phyloP scores from a whole-genome alignment of 2,329 filamentous ascomycete genomes.

The Calonectria pteridis region DNA sequence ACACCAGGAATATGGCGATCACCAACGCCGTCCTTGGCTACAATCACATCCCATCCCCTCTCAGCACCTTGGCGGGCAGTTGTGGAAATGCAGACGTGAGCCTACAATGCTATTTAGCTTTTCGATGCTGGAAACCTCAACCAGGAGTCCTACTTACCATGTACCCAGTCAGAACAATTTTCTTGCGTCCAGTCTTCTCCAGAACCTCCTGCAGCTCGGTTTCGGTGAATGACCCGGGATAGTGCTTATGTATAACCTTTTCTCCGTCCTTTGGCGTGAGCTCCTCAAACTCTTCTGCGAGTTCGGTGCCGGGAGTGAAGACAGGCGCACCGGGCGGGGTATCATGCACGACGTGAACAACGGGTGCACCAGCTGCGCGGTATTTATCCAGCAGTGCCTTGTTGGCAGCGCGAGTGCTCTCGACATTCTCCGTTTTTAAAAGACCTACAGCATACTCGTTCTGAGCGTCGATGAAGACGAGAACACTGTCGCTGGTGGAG shows the following conservation, averaged over 20 bases:
- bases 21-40: constrained; percentile 73
- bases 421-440: constrained; percentile 67
- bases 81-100: constrained; percentile 74
- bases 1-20: constrained; percentile 76
- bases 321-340: constrained; percentile 72
- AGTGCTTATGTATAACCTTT: constrained; percentile 68
- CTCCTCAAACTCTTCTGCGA: constrained; percentile 73
- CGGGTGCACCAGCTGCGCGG: constrained; percentile 60
- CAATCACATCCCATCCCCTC: constrained; percentile 72
- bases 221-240: constrained; percentile 70
- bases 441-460: constrained; percentile 75
- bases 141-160: constrained; percentile 57
- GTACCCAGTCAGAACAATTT: constrained; percentile 72
- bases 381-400: constrained; percentile 69
- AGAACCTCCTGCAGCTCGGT: constrained; percentile 68
- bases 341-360: constrained; percentile 73
- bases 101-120: constrained; percentile 50
- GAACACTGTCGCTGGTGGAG: constrained; percentile 67
- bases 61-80: constrained; percentile 73
- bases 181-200: constrained; percentile 63
- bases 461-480: constrained; percentile 79
- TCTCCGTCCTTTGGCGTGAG: constrained; percentile 67
- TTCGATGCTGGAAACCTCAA: neutral
- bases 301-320: constrained; percentile 71
- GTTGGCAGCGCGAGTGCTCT: constrained; percentile 67